Percentiles rank a stretch among this genome's conserved stretches.
Conservation (phyloP, 139 green algal genomes). For the Penium margaritaceum region DNA sequence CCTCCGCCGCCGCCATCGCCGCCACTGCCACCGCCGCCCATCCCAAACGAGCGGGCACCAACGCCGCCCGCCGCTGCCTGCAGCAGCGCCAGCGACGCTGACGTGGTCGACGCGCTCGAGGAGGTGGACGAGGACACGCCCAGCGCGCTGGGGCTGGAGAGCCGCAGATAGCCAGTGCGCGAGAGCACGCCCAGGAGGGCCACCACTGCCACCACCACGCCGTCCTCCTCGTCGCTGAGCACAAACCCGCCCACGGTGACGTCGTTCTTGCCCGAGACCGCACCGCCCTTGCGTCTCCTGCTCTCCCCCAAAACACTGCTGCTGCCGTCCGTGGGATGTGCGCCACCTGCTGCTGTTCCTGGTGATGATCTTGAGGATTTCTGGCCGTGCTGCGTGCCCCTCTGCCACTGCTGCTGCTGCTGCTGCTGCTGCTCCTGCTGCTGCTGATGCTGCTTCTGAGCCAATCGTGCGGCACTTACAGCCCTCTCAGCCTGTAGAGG, state of each 20-base stretch:
- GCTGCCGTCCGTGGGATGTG: background rate
- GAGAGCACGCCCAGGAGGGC: slow-evolving; percentile 24
- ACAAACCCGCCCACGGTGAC: background rate
- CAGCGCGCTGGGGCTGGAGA: slow-evolving; percentile 11
- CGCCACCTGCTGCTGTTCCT: slow-evolving; percentile 1
- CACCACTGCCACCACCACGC: slow-evolving; percentile 27
- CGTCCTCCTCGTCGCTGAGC: slow-evolving; percentile 9
- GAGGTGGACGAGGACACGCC: no score
- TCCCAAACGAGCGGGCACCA: background rate
- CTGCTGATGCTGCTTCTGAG: background rate
- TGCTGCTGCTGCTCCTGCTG: background rate
- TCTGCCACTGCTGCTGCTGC: slow-evolving; percentile 7
- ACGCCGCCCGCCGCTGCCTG: background rate
- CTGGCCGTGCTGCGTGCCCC: background rate
- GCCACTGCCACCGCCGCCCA: background rate
- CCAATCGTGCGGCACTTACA: no score
- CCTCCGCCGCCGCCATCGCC: background rate
- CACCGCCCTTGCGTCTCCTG: background rate
- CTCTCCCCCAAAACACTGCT: background rate
- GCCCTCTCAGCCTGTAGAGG: background rate
- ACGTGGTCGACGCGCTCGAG: background rate
- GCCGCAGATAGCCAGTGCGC: slow-evolving; percentile 13
- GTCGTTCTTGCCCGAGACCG: background rate
- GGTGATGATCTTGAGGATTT: background rate
- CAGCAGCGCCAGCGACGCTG: background rate